Evolutionary conservation across 2,329 filamentous ascomycete species (phyloP).

Genomic region (Scleromitrula shiraiana): DNA sequence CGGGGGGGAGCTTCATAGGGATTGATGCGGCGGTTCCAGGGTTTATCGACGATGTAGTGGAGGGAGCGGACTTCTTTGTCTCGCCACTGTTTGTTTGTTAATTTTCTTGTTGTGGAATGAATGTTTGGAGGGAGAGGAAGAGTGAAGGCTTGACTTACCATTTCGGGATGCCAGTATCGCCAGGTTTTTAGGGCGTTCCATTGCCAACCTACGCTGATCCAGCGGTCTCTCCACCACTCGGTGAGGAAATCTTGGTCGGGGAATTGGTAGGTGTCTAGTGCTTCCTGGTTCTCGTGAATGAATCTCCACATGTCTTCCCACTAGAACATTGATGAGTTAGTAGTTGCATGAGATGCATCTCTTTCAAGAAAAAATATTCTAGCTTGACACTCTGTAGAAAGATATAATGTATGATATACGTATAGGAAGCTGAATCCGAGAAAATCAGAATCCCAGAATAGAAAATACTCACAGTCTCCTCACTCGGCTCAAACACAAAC

Average conservation of each 20-base stretch:
- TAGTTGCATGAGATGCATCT: too few species aligned
- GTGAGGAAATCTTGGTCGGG: constrained; percentile 50
- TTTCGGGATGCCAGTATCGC: constrained; percentile 40
- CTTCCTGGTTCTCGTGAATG: background rate
- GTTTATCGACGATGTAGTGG: constrained; percentile 54
- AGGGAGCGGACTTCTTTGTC: constrained; percentile 48
- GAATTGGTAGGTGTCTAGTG: constrained; percentile 37
- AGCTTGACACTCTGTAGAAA: too few species aligned
- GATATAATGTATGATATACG: too few species aligned
- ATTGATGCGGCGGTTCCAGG: constrained; percentile 44
- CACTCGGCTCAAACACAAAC: constrained; percentile 42
- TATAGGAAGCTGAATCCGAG: too few species aligned
- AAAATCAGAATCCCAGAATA: too few species aligned
- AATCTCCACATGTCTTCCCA: constrained; percentile 31
- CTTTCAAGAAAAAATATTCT: too few species aligned
- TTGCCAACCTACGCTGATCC: constrained; percentile 48
- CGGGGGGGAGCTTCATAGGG: constrained; percentile 30
- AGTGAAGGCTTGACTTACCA: constrained; percentile 21
- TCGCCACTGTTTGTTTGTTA: constrained; percentile 33
- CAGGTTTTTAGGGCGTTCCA: constrained; percentile 53
- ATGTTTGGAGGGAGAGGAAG: background rate
- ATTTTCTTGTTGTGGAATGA: background rate
- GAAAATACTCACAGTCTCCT: too few species aligned
- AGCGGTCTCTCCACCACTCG: constrained; percentile 43
- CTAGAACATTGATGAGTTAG: too few species aligned